phyloP scores from a whole-genome alignment of 2,329 filamentous ascomycete species.

The Didymella sp. region DNA sequence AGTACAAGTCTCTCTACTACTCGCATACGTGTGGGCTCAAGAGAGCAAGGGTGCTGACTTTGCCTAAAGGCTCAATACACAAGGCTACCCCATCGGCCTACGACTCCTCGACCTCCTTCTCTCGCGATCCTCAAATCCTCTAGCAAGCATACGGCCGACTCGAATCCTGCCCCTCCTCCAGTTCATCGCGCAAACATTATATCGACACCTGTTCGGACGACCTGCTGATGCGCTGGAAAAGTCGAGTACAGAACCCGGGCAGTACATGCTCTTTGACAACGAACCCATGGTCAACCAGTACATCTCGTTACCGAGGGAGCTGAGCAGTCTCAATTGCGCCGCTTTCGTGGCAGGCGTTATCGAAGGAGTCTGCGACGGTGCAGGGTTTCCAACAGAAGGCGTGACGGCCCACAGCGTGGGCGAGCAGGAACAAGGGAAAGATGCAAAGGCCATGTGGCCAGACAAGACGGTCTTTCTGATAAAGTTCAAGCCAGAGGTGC shows the following conservation, averaged over 20 bases:
- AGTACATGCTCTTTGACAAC: constrained; percentile 99
- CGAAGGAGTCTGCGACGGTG: constrained; percentile 93
- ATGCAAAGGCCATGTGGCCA: constrained; percentile 76
- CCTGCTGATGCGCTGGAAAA: constrained; percentile 94
- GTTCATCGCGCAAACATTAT: constrained; percentile 91
- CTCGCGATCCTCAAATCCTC: constrained; percentile 63
- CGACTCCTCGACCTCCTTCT: constrained; percentile 95
- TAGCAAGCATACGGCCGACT: constrained; percentile 70
- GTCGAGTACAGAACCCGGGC: constrained; percentile 81
- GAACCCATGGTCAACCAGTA: constrained; percentile 95
- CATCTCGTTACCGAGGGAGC: constrained; percentile 90
- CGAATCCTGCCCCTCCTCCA: constrained; percentile 91
- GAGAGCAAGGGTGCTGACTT: background rate
- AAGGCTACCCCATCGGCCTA: constrained; percentile 92
- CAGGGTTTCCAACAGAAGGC: constrained; percentile 79
- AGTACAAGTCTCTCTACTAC: constrained; percentile 59
- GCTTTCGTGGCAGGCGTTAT: constrained; percentile 95
- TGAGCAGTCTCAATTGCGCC: constrained; percentile 95
- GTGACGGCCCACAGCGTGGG: constrained; percentile 83
- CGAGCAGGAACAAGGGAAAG: constrained; percentile 57
- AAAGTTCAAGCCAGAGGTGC: constrained; percentile 87
- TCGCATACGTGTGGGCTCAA: background rate
- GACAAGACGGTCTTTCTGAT: constrained; percentile 95
- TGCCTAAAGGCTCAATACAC: constrained; percentile 75
- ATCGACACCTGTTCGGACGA: constrained; percentile 89